Evolutionary conservation across 768 basidiomycete genomes (phyloP), one percentile per base, ranked within the genome.

Genomic region (Melanogaster broomeanus): DNA sequence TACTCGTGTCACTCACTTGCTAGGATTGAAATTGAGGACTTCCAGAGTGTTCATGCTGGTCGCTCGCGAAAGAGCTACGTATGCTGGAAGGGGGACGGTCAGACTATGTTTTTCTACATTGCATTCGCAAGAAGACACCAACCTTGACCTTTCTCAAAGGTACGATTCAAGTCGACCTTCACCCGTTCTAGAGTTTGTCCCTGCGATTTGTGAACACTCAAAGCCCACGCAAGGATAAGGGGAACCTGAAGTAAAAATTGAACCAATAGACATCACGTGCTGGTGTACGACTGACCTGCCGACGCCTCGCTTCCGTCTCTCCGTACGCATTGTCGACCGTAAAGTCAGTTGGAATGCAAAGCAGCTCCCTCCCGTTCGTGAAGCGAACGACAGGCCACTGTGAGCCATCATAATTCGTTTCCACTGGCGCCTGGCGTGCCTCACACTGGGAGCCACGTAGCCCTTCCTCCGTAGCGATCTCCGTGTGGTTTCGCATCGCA

Each of bases 191-290:
- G 71, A 0, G 93, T 95, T 67, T 94, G 93, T 0, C 93, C 93
- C 34, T 96, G 93, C 5, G 87, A 87, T 64, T 95, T 95, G 71
- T 94, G 91, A 31, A 94, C 84, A 42, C 85, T 87, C 64, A 94
- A 75, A 0, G 92, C 91, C 88, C 91, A 94, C 0, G 93, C 85
- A n/a, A 93, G 71, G 45, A 85, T 84, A 6, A 87, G 58, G 3
- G 82, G 81, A 9, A 85, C 57, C 79, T 82, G 33, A 27, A 56
- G 37, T 25, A 42, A 65, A 79, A 3, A 51, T 40, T 48, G 40
- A 6, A 18, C 15, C 15, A 52, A n/a, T 22, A 2, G 24, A 18
- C 18, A 43, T 7, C 35, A 45, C n/a, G 28, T 37, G 5, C 16
- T 40, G 4, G 18, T 35, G 43, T 25, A 24, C 10, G 25, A 56